phyloP scores from a whole-genome alignment of 2,329 filamentous ascomycete species.

The Exophiala viscosa region DNA sequence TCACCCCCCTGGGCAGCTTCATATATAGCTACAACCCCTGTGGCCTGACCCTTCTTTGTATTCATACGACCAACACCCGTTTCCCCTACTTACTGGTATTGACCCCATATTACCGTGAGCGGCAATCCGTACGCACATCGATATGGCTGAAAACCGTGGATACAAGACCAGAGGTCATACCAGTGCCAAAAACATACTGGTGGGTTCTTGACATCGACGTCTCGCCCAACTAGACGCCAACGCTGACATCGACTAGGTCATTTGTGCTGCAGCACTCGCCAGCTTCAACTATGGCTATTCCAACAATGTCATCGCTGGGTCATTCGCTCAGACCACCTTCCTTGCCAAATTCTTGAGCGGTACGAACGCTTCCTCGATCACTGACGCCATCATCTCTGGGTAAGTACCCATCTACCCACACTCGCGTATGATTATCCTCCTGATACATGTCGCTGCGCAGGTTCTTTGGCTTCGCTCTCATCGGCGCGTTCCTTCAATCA shows the following conservation, averaged over 20 bases:
- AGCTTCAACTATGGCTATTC: constrained; percentile 33
- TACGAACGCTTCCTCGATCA: constrained; percentile 19
- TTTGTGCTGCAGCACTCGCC: constrained; percentile 27
- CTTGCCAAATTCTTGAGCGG: constrained; percentile 27
- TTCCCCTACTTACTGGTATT: background rate
- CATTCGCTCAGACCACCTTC: constrained; percentile 32
- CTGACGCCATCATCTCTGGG: constrained; percentile 27
- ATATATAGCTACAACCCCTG: background rate
- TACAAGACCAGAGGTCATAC: background rate
- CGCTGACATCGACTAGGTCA: background rate
- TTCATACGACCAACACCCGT: background rate
- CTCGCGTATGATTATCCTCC: background rate
- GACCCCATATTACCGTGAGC: background rate
- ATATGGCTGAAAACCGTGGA: background rate
- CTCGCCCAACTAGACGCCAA: background rate
- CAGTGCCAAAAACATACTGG: background rate
- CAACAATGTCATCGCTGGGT: constrained; percentile 32
- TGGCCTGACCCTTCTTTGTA: background rate
- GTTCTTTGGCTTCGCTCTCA: constrained; percentile 28
- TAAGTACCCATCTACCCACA: background rate
- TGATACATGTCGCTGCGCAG: constrained; percentile 6
- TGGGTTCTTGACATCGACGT: background rate
- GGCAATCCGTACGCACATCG: background rate
- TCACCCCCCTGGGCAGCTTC: background rate
- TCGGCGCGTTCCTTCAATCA: constrained; percentile 28